Percentiles rank a stretch among this genome's conserved stretches.
These are phyloP conservation scores for Starmerella ratchasimensis DNA, from an alignment of 805 yeast genomes.

Conservation along the genomic window DNA sequence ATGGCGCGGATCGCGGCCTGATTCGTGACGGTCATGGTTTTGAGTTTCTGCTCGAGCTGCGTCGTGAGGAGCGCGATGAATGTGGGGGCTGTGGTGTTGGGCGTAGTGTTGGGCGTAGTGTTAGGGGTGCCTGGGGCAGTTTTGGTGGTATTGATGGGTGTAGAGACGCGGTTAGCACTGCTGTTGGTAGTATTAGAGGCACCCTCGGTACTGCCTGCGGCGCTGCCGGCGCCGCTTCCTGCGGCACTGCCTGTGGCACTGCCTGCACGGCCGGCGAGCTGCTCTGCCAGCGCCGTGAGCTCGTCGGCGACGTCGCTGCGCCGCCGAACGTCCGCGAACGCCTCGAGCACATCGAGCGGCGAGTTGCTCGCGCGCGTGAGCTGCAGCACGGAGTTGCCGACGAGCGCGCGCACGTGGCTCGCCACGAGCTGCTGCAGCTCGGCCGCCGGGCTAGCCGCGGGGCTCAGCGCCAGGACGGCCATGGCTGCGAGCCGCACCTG, in stretches of 20 bases:
- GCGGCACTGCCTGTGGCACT: too few species aligned
- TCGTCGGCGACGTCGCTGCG: slow-evolving; percentile 1
- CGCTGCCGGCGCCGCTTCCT: too few species aligned
- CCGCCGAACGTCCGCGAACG: slow-evolving; percentile 11
- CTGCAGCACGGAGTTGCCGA: slow-evolving; percentile 12
- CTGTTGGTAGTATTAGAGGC: too few species aligned
- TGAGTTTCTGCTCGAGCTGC: slow-evolving; percentile 25
- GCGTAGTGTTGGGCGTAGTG: too few species aligned
- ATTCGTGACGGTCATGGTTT: slow-evolving; percentile 21
- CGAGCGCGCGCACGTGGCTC: slow-evolving; percentile 4
- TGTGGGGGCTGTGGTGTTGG: too few species aligned
- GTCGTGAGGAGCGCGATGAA: too few species aligned
- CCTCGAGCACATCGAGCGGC: slow-evolving; percentile 4
- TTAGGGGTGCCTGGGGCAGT: too few species aligned
- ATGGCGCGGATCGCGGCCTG: slow-evolving; percentile 12
- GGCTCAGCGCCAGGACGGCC: slow-evolving; percentile 5
- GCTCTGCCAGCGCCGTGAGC: neutral
- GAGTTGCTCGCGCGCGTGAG: slow-evolving; percentile 7
- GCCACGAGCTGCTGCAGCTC: slow-evolving; percentile 7
- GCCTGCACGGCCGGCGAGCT: too few species aligned
- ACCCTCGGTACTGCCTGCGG: too few species aligned
- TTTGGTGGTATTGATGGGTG: too few species aligned
- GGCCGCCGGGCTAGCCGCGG: too few species aligned
- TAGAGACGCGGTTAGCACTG: too few species aligned
- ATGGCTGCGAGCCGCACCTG: slow-evolving; percentile 10